Base-by-base conservation (phyloP, 2,329 filamentous ascomycete species). In the Aspergillus thermomutatus region DNA sequence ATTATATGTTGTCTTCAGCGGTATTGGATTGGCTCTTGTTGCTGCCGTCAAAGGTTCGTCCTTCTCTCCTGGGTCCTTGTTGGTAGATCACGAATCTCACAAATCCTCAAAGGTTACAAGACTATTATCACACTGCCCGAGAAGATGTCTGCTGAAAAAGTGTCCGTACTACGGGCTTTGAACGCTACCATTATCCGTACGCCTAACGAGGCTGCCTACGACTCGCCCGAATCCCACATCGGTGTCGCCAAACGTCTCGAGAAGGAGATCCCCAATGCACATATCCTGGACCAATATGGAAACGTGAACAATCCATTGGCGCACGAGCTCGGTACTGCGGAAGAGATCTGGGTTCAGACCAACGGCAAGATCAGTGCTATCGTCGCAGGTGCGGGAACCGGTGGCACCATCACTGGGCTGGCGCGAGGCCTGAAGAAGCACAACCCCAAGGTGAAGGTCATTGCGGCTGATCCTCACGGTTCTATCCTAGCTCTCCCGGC, bases 91-190 rank as follows among this genome's bases (percentile, higher is more conserved):
- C 50, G 5, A 21, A 21, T 56, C 52, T 27, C 26, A 41, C 43
- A 41, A 46, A 4, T n/a, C 6, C 14, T 19, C 49, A 21, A 47
- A 77, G 76, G 92, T 64, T 99, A 97, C 83, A 93, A 93, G 77
- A 95, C 92, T 43, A 97, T 99, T 77, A 99, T 99, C 75, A 99
- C 94, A 10, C 85, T 99, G 48, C 94, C 94, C 52, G 94, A 99
- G 79, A 99, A 99, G 82, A 99, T 99, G 94, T 97, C 92, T 1
- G 90, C 92, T 49, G 94, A 99, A 78, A 99, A 99, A 78, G 94
- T 99, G 41, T 89, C 93, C 2, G 94, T 99, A 27, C 83, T 99
- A 60, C 90, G 92, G 67, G 93, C 94, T 28, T 84, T 99, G 52
- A 93, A 93, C 62, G 94, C 94, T 45, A 97, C 95, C 71, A 97